Base-by-base conservation (phyloP, 2,329 filamentous ascomycete species). In the Fusarium sp. region DNA sequence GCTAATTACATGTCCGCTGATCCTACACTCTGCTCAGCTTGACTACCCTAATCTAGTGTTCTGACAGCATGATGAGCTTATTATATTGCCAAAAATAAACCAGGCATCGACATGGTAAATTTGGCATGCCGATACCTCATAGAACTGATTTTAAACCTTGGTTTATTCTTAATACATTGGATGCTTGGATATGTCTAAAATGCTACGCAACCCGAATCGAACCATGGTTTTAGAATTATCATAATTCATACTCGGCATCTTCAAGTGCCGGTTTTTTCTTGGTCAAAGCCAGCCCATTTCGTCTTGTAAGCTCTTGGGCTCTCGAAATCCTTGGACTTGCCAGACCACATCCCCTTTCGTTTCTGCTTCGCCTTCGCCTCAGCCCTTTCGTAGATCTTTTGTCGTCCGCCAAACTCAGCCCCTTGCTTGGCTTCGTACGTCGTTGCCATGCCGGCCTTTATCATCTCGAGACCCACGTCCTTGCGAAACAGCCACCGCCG, bases 341-440 rank as follows among this genome's bases (percentile, higher is more conserved):
- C 87, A 53, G 88, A 86, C 96, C 96, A 98, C 85, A 98, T 89
- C 2, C 94, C 94, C 75, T 85, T 85, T 71, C 88, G 89, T 79
- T 87, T 88, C 70, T 79, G 84, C 84, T 90, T 94, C 7, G 94
- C 93, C 80, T 85, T 85, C 52, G 85, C 87, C 83, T 95, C 91
- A 10, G 91, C 91, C 68, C 85, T 87, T 72, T 89, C 87, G 80
- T 96, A 96, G 67, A 87, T 81, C 53, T 85, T 83, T 76, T 91
- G 89, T 63, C 88, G 85, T 1, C 91, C 90, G 30, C 96, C 96
- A 86, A 96, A 99, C 80, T 98, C 96, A 25, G 90, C 92, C 6
- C 96, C 96, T 9, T 87, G 89, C 83, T 97, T 98, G 33, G 94
- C 96, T 83, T 98, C 96, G 81, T 98, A 99, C 6, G 96, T 92